Evolutionary conservation across 345 rosid species (phyloP).

Genomic region (Melaleuca alternifolia): DNA sequence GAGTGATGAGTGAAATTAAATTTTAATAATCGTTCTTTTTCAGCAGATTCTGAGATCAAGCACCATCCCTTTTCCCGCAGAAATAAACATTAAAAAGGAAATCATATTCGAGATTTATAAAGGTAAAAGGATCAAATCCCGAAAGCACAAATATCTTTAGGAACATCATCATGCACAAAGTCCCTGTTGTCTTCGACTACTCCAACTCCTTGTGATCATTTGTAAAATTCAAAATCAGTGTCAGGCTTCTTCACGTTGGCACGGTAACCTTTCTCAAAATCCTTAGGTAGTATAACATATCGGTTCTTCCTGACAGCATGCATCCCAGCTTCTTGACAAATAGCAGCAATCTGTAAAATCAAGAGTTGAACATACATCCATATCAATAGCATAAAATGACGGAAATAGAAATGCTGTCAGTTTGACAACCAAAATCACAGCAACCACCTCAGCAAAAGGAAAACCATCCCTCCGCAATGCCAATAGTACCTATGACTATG

Average conservation of each 20-base stretch:
- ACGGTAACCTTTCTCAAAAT: constrained; percentile 96
- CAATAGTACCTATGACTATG: background rate
- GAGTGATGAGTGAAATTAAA: background rate
- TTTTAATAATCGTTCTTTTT: background rate
- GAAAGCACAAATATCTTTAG: background rate
- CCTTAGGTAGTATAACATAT: constrained; percentile 91
- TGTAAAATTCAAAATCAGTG: constrained; percentile 95
- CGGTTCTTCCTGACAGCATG: constrained; percentile 98
- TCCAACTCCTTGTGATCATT: constrained; percentile 14
- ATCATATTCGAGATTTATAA: background rate
- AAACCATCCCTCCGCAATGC: background rate
- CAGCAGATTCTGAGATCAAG: background rate
- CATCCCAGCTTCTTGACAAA: constrained; percentile 99
- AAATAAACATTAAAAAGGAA: background rate
- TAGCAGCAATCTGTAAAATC: constrained; percentile 69
- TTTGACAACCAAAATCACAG: background rate
- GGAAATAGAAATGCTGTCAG: background rate
- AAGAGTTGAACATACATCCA: background rate
- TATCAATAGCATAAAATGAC: background rate
- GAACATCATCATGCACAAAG: background rate
- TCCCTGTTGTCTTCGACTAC: background rate
- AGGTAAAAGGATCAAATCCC: background rate
- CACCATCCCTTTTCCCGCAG: background rate
- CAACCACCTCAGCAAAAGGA: background rate
- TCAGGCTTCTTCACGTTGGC: constrained; percentile 99